Conservation (phyloP, 2,329 filamentous ascomycete genomes). For the Furcasterigmium furcatum region DNA sequence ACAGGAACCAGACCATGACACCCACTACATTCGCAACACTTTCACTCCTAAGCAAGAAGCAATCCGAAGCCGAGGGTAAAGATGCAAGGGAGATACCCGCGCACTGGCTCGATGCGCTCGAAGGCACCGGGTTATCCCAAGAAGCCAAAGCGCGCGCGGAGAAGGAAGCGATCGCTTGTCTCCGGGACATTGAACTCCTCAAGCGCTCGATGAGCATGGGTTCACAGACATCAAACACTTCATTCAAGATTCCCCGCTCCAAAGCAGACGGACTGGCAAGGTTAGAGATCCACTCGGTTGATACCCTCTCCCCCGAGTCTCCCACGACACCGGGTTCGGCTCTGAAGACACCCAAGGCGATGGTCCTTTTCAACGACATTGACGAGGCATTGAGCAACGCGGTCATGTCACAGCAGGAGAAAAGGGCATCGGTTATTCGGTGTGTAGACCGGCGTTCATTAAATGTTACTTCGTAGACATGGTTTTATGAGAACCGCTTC, state of each 20-base stretch:
- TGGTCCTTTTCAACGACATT: constrained; percentile 12
- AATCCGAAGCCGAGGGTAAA: too few species aligned
- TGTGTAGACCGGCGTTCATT: background rate
- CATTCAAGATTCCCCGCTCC: background rate
- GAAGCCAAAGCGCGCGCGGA: too few species aligned
- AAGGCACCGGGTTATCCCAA: too few species aligned
- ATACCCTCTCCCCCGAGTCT: constrained; percentile 10
- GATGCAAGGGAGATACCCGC: too few species aligned
- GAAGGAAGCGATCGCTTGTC: too few species aligned
- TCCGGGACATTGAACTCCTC: background rate
- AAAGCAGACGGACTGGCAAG: background rate
- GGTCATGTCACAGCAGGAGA: background rate
- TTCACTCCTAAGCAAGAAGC: too few species aligned
- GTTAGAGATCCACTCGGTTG: background rate
- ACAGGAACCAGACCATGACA: too few species aligned
- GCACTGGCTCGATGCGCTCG: too few species aligned
- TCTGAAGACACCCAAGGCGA: constrained; percentile 23
- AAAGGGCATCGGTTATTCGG: background rate
- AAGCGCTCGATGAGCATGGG: background rate
- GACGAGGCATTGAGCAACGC: background rate
- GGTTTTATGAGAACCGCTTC: too few species aligned
- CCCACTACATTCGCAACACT: too few species aligned
- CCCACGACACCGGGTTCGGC: constrained; percentile 18
- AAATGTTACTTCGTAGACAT: background rate
- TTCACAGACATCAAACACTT: background rate